Base-by-base conservation (phyloP, 1,284 basidiomycete genomes). In the Ustilago nuda region DNA sequence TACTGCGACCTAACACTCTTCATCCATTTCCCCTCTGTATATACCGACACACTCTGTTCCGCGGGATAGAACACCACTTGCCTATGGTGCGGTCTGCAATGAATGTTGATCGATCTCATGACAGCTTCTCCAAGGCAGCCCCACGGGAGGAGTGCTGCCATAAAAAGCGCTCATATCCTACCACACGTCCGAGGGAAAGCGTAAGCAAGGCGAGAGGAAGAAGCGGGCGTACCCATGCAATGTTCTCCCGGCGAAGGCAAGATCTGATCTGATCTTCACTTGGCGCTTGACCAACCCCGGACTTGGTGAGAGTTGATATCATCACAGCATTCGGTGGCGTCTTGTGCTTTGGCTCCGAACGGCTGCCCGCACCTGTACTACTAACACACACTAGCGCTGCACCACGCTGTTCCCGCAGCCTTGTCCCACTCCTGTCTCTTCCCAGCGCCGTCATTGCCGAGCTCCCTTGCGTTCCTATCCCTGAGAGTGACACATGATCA, bases 391-490 rank as follows among this genome's bases (percentile, higher is more conserved):
- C 30, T 15, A 41, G 36, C 15, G 36, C 35, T 55, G 36, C 37
- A 55, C 37, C n/a, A 45, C 43, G n/a, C 43, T 7, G 5, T 17
- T 37, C 37, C 23, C 53, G 23, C 53, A 11, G 36, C 41, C 8
- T 37, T 50, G 8, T 4, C 23, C 12, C 48, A 30, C 8, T 7
- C 15, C 3, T 50, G 11, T 19, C 39, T 13, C 4, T 39, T 15
- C 8, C 36, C 35, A 23, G n/a, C 52, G 23, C 54, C 54, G 54
- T 43, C 41, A 56, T 56, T 56, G 55, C 55, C 27, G 55, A 35
- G 19, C 55, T 27, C 39, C 39, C 55, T 56, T 6, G 23, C 27
- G 6, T 8, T 30, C 41, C 37, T 55, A 19, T 37, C 54, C 30
- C 7, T 32, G 11, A 32, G 23, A 27, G 23, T 19, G 1, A 7